Evolutionary conservation across 139 green algal genomes (phyloP).

Genomic region (Ettlia oleoabundans): DNA sequence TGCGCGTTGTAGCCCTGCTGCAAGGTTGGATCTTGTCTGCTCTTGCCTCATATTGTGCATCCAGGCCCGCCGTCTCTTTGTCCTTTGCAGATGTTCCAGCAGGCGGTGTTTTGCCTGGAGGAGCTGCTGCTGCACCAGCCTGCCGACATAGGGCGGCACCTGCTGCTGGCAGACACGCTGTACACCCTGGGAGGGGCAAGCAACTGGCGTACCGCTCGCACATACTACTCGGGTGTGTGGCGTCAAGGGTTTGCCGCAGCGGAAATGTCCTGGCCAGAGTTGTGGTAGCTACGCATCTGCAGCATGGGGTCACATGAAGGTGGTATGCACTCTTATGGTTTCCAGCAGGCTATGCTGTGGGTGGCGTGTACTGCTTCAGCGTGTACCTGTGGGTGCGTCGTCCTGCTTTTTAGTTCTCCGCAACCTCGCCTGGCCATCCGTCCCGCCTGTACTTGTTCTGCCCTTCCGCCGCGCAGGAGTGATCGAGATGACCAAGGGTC

Average conservation of each 20-base stretch:
- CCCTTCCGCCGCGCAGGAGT: conserved; percentile 49
- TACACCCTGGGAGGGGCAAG: conserved; percentile 68
- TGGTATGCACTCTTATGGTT: no score
- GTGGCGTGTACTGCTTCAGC: no score
- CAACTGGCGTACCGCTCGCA: conserved; percentile 59
- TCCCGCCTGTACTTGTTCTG: not conserved
- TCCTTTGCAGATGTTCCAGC: conserved; percentile 65
- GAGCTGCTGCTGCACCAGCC: conserved; percentile 84
- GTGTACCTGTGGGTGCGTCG: no score
- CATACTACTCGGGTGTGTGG: conserved; percentile 68
- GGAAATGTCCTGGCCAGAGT: no score
- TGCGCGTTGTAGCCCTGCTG: no score
- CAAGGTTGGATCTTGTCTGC: no score
- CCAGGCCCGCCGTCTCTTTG: no score
- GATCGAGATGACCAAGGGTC: conserved; percentile 64
- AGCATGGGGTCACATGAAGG: no score
- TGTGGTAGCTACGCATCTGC: no score
- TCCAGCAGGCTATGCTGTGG: no score
- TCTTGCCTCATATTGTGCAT: no score
- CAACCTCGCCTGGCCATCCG: not conserved
- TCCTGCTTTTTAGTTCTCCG: no score
- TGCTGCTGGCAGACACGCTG: conserved; percentile 81
- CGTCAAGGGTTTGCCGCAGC: not conserved
- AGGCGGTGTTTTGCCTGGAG: conserved; percentile 88
- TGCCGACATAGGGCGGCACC: conserved; percentile 50